phyloP scores from a whole-genome alignment of 129 eudicot species.

The Chrysanthemum seticuspe region DNA sequence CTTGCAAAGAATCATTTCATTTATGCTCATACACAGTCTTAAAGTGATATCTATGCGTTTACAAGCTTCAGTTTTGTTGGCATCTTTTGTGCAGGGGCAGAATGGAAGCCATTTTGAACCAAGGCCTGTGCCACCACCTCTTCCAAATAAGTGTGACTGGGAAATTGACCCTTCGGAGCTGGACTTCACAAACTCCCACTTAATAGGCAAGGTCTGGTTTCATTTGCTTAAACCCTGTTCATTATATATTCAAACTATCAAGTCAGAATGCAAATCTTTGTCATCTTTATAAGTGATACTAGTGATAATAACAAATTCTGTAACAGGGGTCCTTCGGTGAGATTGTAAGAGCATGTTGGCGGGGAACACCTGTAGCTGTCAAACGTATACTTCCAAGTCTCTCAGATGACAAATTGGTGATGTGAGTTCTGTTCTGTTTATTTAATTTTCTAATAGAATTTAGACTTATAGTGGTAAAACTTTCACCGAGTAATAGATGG shows the following conservation, averaged over 20 bases:
- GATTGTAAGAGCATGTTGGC: conserved; percentile 90
- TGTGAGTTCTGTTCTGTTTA: conserved; percentile 40
- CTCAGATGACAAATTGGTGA: conserved; percentile 90
- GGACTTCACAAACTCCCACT: conserved; percentile 73
- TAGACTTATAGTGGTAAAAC: neutral
- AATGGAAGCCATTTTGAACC: conserved; percentile 99
- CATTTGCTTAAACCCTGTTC: conserved; percentile 20
- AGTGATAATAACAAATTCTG: conserved; percentile 19
- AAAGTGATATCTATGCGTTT: conserved; percentile 3
- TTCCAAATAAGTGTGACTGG: conserved; percentile 96
- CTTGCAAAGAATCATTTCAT: neutral
- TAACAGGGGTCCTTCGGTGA: conserved; percentile 97
- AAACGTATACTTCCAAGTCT: conserved; percentile 97
- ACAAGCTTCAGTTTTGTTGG: conserved; percentile 13
- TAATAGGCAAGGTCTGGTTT: conserved; percentile 80
- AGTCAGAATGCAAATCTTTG: conserved; percentile 2
- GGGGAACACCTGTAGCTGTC: conserved; percentile 99
- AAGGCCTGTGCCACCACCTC: conserved; percentile 92
- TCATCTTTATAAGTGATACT: neutral
- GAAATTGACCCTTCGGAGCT: conserved; percentile 90
- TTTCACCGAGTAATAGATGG: neutral
- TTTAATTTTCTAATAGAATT: neutral
- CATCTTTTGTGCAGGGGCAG: conserved; percentile 67
- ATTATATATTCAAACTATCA: conserved; percentile 5
- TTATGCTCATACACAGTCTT: conserved; percentile 3